Conservation (phyloP, 192 early-diverging fungal genomes). For the Rhizophagus sp. region DNA sequence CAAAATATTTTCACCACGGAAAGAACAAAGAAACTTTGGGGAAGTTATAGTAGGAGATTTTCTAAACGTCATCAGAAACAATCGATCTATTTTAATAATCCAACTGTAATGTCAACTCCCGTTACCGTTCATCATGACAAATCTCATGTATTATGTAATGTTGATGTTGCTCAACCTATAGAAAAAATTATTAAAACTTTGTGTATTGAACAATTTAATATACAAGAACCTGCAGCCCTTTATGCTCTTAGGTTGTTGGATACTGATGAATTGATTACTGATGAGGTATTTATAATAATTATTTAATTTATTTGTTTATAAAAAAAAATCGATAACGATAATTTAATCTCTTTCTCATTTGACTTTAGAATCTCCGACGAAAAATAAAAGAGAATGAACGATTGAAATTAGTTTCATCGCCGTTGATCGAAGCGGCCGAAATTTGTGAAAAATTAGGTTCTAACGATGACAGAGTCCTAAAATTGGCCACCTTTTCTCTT, state of each 20-base stretch:
- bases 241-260: constrained; percentile 26
- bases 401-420: constrained; percentile 29
- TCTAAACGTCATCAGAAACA: neutral
- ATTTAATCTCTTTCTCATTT: neutral
- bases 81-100: neutral
- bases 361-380: constrained; percentile 26
- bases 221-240: constrained; percentile 23
- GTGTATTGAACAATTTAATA: constrained; percentile 31
- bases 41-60: neutral
- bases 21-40: neutral
- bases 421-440: constrained; percentile 30
- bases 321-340: no score
- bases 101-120: constrained; percentile 15
- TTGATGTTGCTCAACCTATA: constrained; percentile 30
- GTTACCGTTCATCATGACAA: constrained; percentile 14
- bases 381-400: constrained; percentile 25
- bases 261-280: constrained; percentile 30
- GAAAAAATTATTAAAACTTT: constrained; percentile 19
- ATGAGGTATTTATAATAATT: constrained; percentile 7
- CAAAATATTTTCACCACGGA: neutral
- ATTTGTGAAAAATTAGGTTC: constrained; percentile 27
- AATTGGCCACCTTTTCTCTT: constrained; percentile 61
- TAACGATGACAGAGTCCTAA: constrained; percentile 56
- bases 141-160: constrained; percentile 11
- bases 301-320: no score